phyloP scores from a whole-genome alignment of 257 asterid genomes.

The Paulownia fortunei region DNA sequence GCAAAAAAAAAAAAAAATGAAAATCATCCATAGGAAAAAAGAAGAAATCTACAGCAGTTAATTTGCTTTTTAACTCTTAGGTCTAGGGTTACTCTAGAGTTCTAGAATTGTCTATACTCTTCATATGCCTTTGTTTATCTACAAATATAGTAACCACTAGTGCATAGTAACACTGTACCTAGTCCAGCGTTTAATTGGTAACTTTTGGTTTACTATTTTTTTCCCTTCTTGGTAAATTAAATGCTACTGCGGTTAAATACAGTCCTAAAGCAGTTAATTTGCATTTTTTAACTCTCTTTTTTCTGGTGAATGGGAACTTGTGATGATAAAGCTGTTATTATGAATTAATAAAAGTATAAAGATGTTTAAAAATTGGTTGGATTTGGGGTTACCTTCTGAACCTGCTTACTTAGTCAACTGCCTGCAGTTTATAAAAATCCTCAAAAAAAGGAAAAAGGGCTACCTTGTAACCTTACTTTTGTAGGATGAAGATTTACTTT shows the following conservation, averaged over 20 bases:
- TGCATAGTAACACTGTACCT: no score
- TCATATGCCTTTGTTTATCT: no score
- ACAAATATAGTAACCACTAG: no score
- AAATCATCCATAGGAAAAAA: not conserved
- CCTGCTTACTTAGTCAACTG: conserved; percentile 35
- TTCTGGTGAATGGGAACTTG: conserved; percentile 25
- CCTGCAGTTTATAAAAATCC: conserved; percentile 8
- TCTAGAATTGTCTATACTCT: no score
- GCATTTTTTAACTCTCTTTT: not conserved
- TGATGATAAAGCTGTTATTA: conserved; percentile 33
- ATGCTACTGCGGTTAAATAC: conserved; percentile 1
- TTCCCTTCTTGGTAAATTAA: not conserved
- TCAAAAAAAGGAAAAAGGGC: conserved; percentile 8
- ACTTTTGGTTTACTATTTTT: not conserved
- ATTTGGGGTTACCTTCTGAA: conserved; percentile 31
- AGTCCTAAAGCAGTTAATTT: not conserved
- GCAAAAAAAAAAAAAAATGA: no score
- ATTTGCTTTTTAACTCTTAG: no score
- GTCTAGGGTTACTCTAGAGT: no score
- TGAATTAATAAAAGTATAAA: conserved; percentile 1
- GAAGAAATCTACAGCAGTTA: no score
- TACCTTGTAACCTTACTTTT: conserved; percentile 28
- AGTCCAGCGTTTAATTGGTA: not conserved
- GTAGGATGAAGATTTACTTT: conserved; percentile 30
- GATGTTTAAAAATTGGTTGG: conserved; percentile 28